Percentiles rank a stretch among this genome's conserved stretches.
Conservation (phyloP, 2,329 filamentous ascomycete species). For the Colletotrichum sp. region DNA sequence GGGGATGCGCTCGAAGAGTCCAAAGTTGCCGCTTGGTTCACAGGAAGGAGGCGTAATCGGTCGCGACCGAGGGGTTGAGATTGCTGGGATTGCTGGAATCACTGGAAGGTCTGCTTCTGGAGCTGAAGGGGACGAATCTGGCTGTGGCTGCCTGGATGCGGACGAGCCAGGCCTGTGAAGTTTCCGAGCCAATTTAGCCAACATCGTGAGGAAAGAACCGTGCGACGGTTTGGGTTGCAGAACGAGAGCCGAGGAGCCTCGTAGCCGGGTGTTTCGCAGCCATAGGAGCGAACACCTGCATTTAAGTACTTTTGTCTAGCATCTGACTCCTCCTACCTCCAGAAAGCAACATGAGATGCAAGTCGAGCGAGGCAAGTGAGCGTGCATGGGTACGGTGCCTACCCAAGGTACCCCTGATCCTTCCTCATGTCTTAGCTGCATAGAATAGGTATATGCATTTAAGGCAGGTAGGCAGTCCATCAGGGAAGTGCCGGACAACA, state of each 20-base stretch:
- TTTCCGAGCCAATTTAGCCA: neutral
- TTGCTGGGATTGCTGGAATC: neutral
- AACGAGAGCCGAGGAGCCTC: neutral
- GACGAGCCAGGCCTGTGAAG: neutral
- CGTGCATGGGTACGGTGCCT: neutral
- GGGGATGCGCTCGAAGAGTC: constrained; percentile 27
- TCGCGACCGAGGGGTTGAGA: neutral
- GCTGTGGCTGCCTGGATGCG: neutral
- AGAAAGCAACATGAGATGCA: neutral
- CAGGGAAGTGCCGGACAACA: neutral
- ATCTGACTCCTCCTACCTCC: neutral
- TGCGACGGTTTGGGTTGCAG: neutral
- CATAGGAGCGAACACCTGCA: neutral
- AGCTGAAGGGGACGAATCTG: neutral
- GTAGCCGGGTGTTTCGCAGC: neutral
- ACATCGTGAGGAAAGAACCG: neutral
- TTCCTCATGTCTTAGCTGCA: neutral
- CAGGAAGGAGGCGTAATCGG: neutral
- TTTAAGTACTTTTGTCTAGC: neutral
- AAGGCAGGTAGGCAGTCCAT: neutral
- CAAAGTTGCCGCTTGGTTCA: neutral
- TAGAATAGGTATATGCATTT: neutral
- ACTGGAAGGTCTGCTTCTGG: neutral
- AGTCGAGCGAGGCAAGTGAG: neutral
- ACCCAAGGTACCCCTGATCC: neutral